A percentile compares a stretch with the other conserved stretches of the same genome.
Conservation (phyloP, 805 yeast species). For the Candida koratica region DNA sequence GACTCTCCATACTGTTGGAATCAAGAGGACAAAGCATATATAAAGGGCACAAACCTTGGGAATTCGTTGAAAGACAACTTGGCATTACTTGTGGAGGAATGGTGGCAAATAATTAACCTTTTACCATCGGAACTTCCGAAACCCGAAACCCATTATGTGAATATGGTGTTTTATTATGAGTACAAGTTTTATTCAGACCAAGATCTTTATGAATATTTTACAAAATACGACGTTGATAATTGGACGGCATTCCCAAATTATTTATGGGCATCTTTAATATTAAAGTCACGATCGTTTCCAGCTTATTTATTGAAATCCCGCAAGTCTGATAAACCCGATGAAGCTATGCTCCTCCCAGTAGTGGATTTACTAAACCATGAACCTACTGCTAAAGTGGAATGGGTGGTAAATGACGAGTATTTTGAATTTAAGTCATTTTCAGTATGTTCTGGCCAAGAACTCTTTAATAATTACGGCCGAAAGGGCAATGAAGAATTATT, state of each 20-base stretch:
- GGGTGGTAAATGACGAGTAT: slow-evolving; percentile 41
- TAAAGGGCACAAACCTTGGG: slow-evolving; percentile 71
- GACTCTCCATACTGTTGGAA: slow-evolving; percentile 70
- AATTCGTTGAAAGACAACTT: slow-evolving; percentile 48
- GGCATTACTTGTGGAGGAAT: slow-evolving; percentile 51
- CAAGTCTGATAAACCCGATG: slow-evolving; percentile 31
- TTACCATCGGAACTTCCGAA: slow-evolving; percentile 28
- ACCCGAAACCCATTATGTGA: slow-evolving; percentile 34
- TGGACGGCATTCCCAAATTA: slow-evolving; percentile 70
- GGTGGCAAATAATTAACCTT: slow-evolving; percentile 43
- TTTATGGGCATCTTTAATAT: slow-evolving; percentile 69
- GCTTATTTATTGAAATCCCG: slow-evolving; percentile 47
- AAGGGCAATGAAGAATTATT: slow-evolving; percentile 82
- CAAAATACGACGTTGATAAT: slow-evolving; percentile 24
- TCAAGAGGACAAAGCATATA: slow-evolving; percentile 42
- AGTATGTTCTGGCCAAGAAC: slow-evolving; percentile 47
- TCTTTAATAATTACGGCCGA: slow-evolving; percentile 82
- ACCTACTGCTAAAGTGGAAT: slow-evolving; percentile 55
- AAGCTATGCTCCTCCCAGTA: slow-evolving; percentile 72
- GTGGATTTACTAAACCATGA: slow-evolving; percentile 77
- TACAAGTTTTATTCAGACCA: slow-evolving; percentile 36
- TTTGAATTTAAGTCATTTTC: slow-evolving; percentile 45
- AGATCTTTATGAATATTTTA: slow-evolving; percentile 29
- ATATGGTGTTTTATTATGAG: slow-evolving; percentile 43
- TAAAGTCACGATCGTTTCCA: slow-evolving; percentile 81